Base-by-base conservation (phyloP, 2,329 filamentous ascomycete species). In the Blastomyces gilchristii region DNA sequence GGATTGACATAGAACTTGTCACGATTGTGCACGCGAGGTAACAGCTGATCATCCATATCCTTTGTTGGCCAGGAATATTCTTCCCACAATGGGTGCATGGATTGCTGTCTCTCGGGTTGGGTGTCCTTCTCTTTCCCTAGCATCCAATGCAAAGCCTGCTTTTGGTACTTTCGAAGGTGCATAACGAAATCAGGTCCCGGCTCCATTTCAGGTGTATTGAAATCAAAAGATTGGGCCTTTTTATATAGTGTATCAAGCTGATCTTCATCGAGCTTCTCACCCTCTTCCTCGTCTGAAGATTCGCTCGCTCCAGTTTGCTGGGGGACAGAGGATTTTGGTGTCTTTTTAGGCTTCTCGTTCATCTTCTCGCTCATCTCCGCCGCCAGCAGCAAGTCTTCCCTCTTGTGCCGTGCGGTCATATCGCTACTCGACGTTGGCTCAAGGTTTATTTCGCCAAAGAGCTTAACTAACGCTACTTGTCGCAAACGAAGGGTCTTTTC, bases 71-170 rank as follows among this genome's bases (percentile, higher is more conserved):
- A 99, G 1, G 78, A 74, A 69, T 99, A 99, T 72, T 97, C 90
- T 76, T 99, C 94, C 94, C 94, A 99, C 0, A 99, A 76, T 0
- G 94, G 94, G 75, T 99, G 92, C 90, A 99, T 96, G 0, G 91
- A 97, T 3, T 81, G 80, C 69, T 92, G 86, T 62, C 86, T 85
- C 47, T 85, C 83, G 12, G 85, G 82, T 67, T 85, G 87, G 65
- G 89, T 83, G 66, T 95, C 86, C 69, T 86, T 93, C 73, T 99
- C 94, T 73, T 97, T 97, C 4, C 87, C 83, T 66, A 97, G 81
- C 91, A 99, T 97, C 94, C 94, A 99, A 72, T 97, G 82, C 6
- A 99, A 77, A 0, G 94, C 91, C 75, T 99, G 94, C 71, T 91
- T 96, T 73, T 99, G 94, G 69, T 99, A 99, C 60, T 90, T 91